Base-by-base conservation (phyloP, 2,329 filamentous ascomycete genomes). In the Xylaria sp. region DNA sequence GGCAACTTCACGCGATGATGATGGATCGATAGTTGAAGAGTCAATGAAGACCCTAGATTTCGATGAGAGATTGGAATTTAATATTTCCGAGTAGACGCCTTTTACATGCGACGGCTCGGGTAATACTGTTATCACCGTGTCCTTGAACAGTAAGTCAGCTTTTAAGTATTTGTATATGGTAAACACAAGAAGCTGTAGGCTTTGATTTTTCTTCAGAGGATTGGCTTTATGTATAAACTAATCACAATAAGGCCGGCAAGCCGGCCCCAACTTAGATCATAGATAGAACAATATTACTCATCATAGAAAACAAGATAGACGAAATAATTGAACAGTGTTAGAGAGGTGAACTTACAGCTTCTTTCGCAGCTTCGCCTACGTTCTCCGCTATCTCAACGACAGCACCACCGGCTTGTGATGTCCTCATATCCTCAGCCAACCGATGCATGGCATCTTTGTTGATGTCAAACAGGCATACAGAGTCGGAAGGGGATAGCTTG, bases 1-100 rank as follows among this genome's bases (percentile, higher is more conserved):
- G 26, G 94, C 93, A 5, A 98, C 91, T 72, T 89, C 87, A 46
- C 89, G 89, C 0, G 94, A 97, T 2, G 94, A 93, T 38, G 89
- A 89, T 0, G 94, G 94, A 80, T 98, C 96, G 77, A 99, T 98
- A 17, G 96, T 99, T 3, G 95, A 98, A 80, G 92, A 95, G 80
- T 99, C 96, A 77, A 99, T 96, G 80, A 97, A 97, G 66, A 97
- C 82, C 46, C 94, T 90, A 66, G 90, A 83, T 59, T 85, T 86
- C 48, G 83, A 82, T 2, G 83, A 73, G 0, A 85, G 79, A 1
- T 82, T 78, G 2, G 86, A 83, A 56, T 88, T 85, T 53, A 97
- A 84, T 78, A 98, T 94, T 63, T 90, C 86, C 56, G 88, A 83
- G 80, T 94, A 97, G 46, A 97, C 93, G 60, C 87, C 87, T 77